Base-by-base conservation (phyloP, 345 rosid species). In the Fremontodendron californicum region DNA sequence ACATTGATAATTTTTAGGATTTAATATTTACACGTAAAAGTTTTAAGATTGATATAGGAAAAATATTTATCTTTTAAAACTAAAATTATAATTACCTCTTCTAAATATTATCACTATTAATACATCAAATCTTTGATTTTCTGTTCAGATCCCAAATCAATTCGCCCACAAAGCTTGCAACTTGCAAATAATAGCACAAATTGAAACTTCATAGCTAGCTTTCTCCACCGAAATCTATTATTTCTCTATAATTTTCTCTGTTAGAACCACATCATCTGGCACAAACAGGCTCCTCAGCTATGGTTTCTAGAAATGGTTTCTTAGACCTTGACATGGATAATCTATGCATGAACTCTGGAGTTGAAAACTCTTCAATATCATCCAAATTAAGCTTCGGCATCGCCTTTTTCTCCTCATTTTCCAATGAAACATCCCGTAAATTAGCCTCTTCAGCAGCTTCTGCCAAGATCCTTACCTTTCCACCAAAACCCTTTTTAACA, bases 251-350 rank as follows among this genome's bases (percentile, higher is more conserved):
- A 3, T n/a, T n/a, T n/a, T n/a, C n/a, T n/a, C n/a, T n/a, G 16
- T 5, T 19, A 6, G 55, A 19, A 51, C 16, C n/a, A 57, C 71
- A 57, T 78, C 76, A 83, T 58, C 63, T 75, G 6, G 75, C 77
- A 71, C 71, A 54, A 77, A 75, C 31, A 33, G 89, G 85, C 77
- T 93, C 90, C 81, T 93, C 98, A 21, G 45, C 82, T 31, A 92
- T 93, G 8, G 97, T 92, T 77, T 89, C 97, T 85, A 93, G 75
- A 85, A 80, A 75, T 12, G 98, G 97, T 74, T 89, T 93, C 93
- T 80, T 90, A 33, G 98, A 93, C 85, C 90, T 87, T 5, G 91
- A 84, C 60, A 88, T 65, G 0, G 97, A 92, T 78, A 92, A 61
- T 54, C 92, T 81, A 57, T 89, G 82, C 88, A 78, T 84, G 69